Conservation (phyloP, 345 rosid species). For the Hypericum androsaemum region DNA sequence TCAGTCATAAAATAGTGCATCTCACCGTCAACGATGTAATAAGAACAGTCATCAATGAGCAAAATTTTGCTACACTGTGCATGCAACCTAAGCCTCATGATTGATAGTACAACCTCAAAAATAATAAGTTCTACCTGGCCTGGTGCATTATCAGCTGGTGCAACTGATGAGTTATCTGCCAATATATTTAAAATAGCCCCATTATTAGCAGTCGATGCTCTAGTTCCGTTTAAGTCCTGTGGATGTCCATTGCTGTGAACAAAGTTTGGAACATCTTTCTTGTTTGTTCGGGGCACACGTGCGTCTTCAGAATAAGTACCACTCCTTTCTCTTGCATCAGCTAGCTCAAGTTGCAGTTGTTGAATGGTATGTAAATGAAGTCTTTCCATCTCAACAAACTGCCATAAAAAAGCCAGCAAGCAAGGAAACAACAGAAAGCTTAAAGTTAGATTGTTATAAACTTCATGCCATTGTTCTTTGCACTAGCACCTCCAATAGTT, state of each 20-base stretch:
- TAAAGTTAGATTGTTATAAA: too few relatives aligned
- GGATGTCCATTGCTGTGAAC: conserved; percentile 46
- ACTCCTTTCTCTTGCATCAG: conserved; percentile 60
- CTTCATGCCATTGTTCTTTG: too few relatives aligned
- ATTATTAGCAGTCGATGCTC: conserved; percentile 21
- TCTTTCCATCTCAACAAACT: conserved; percentile 92
- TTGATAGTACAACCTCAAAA: not conserved
- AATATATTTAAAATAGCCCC: conserved; percentile 40
- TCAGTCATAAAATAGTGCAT: too few relatives aligned
- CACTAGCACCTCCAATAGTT: too few relatives aligned
- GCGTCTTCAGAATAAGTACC: conserved; percentile 50
- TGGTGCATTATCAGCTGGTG: conserved; percentile 38
- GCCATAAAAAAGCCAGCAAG: conserved; percentile 16
- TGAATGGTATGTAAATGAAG: conserved; percentile 69
- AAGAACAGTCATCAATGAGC: too few relatives aligned
- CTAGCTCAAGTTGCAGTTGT: conserved; percentile 80
- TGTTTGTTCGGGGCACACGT: conserved; percentile 33
- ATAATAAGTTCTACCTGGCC: conserved; percentile 37
- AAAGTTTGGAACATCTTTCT: conserved; percentile 42
- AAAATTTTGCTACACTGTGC: too few relatives aligned
- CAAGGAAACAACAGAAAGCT: too few relatives aligned
- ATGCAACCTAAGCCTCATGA: too few relatives aligned
- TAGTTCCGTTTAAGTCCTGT: conserved; percentile 40
- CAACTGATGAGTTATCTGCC: conserved; percentile 35
- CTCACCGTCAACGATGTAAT: too few relatives aligned